phyloP scores from a whole-genome alignment of 2,329 filamentous ascomycete species.

The Xylaria arbuscula region DNA sequence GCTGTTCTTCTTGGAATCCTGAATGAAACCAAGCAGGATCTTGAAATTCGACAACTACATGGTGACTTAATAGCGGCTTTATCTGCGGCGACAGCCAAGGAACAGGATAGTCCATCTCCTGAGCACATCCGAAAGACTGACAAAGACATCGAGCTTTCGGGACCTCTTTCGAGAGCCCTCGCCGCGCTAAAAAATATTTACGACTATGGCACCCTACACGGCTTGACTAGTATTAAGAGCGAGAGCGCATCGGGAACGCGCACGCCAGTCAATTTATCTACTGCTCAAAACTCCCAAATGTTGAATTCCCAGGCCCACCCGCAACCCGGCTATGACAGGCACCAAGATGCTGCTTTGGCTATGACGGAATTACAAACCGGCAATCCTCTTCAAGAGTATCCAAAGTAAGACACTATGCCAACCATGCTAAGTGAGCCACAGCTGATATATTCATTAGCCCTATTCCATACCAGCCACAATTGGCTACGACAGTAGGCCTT shows the following conservation, averaged over 20 bases:
- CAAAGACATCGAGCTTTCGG: slow-evolving; percentile 71
- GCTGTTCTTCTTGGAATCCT: slow-evolving; percentile 72
- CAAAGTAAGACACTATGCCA: slow-evolving; percentile 49
- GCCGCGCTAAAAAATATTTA: slow-evolving; percentile 73
- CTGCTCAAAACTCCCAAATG: slow-evolving; percentile 50
- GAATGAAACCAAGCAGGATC: slow-evolving; percentile 71
- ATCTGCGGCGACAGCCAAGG: slow-evolving; percentile 72
- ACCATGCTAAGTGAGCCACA: not conserved
- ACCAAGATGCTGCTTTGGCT: slow-evolving; percentile 71
- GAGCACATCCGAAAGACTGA: slow-evolving; percentile 65
- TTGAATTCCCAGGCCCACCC: slow-evolving; percentile 44
- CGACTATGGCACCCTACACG: slow-evolving; percentile 70
- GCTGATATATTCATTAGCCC: slow-evolving; percentile 34
- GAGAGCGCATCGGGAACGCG: slow-evolving; percentile 60
- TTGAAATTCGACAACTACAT: slow-evolving; percentile 71
- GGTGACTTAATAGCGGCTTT: slow-evolving; percentile 72
- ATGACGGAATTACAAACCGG: slow-evolving; percentile 75
- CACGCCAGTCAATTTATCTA: slow-evolving; percentile 59
- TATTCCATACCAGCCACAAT: slow-evolving; percentile 47
- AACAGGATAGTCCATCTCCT: slow-evolving; percentile 63
- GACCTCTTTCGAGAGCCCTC: slow-evolving; percentile 69
- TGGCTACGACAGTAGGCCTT: slow-evolving; percentile 52
- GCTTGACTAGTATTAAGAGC: slow-evolving; percentile 58
- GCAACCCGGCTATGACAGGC: slow-evolving; percentile 58
- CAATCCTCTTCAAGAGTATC: slow-evolving; percentile 59